phyloP scores from a whole-genome alignment of 2,329 filamentous ascomycete species.

The Cordyceps farinosa region DNA sequence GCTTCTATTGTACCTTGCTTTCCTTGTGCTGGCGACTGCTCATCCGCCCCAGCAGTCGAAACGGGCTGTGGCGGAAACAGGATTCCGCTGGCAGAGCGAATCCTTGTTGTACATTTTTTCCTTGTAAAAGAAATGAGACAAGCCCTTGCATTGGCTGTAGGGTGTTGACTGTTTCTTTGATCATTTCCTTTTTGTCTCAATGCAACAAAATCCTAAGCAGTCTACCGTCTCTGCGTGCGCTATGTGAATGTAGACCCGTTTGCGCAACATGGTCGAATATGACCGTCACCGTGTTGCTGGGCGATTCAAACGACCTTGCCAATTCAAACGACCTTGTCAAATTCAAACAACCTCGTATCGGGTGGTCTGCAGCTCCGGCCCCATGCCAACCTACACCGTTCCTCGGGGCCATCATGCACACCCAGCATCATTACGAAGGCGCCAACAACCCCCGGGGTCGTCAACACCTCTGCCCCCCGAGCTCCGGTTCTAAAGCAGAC shows the following conservation, averaged over 20 bases:
- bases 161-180: constrained; percentile 11
- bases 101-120: constrained; percentile 21
- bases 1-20: neutral
- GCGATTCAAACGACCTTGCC: too few species aligned
- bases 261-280: neutral
- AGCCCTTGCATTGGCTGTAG: constrained; percentile 12
- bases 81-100: neutral
- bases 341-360: too few species aligned
- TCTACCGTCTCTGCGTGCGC: neutral
- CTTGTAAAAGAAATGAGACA: constrained; percentile 17
- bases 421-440: too few species aligned
- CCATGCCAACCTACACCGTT: too few species aligned
- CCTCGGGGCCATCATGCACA: too few species aligned
- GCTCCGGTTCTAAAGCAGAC: too few species aligned
- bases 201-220: constrained; percentile 11
- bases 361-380: too few species aligned
- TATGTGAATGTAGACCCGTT: neutral
- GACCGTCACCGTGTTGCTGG: too few species aligned
- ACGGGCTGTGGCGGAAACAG: constrained; percentile 11
- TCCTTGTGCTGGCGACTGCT: neutral
- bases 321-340: too few species aligned
- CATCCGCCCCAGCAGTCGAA: constrained; percentile 5
- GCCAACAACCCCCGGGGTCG: too few species aligned
- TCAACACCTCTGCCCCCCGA: too few species aligned
- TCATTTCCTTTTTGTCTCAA: constrained; percentile 14